Base-by-base conservation (phyloP, 208 protist species). In the Blechomonas ayalai region DNA sequence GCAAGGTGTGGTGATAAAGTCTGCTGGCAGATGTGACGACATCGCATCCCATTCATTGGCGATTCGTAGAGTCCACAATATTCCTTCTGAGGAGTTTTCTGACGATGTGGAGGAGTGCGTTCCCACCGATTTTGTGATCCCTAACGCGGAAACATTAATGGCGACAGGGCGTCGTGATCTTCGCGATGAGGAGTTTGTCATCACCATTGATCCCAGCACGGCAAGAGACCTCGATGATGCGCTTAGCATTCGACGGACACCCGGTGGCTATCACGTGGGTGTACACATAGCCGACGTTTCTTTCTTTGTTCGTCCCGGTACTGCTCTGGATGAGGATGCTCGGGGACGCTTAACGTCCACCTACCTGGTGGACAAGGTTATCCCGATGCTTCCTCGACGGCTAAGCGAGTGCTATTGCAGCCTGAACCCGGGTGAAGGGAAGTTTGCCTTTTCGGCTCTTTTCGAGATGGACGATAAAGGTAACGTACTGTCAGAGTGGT, bases 221-320 rank as follows among this genome's bases (percentile, higher is more conserved):
- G 83, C 84, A 7, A 67, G 76, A 28, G 88, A 95, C 54, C 62
- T 95, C 28, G 88, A 95, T 52, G 88, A 95, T 44, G 88, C 88
- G 1, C 65, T 95, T 6, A 91, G 81, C 41, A 89, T 90, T 10
- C 59, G 53, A 3, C 37, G 48, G 1, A 54, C 42, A 2, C 19
- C 41, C 59, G 64, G 80, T 29, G 52, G 64, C 28, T 92, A 84
- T 50, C 82, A 85, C 53, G 76, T 97, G 36, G 91, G 90, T 8
- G 90, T 97, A n/a, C 91, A 97, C 68, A 97, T 97, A 52, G 93
- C 93, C 0, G 93, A 97, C 59, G 93, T 97, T 2, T 82, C 90
- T 9, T 61, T 76, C 44, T 96, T 96, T 73, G 89, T 96, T 31
- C 39, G 57, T 34, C 63, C 63, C 2, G 59, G 63, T 22, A 80